A percentile compares a stretch with the other conserved stretches of the same genome.
These are phyloP conservation scores for Ophiostoma piceae DNA, from an alignment of 2,329 filamentous ascomycete species.

Conservation along the genomic window DNA sequence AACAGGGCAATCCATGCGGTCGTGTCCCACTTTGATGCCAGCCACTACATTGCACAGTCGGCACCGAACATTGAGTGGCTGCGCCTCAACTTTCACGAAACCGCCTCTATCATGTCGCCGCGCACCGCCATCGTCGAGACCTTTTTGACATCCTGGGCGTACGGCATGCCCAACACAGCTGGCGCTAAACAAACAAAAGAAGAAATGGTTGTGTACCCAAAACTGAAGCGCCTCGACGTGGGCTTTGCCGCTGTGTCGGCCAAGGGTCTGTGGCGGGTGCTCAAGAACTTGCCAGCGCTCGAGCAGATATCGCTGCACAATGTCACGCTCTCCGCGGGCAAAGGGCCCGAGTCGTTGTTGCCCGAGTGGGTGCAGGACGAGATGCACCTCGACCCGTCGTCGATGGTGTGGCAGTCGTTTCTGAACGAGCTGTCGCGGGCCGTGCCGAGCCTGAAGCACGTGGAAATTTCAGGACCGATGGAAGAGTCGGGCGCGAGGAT, in stretches of 20 bases:
- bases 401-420: not conserved
- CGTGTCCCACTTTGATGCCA: too few species aligned
- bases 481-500: not conserved
- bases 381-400: not conserved
- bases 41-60: not conserved
- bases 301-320: not conserved
- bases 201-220: not conserved
- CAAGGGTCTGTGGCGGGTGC: not conserved
- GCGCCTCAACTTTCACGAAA: constrained; percentile 45
- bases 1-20: too few species aligned
- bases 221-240: not conserved
- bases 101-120: too few species aligned
- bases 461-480: not conserved
- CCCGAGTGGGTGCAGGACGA: not conserved
- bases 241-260: not conserved
- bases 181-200: too few species aligned
- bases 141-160: not conserved
- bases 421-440: not conserved
- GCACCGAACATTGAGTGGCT: constrained; percentile 46
- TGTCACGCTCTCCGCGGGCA: too few species aligned
- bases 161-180: too few species aligned
- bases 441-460: not conserved
- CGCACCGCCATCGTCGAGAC: not conserved
- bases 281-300: not conserved
- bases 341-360: too few species aligned